Evolutionary conservation across 176 grass and related monocot genomes (phyloP), one percentile per base, ranked within the genome.

Genomic region (Cymbopogon citratus): DNA sequence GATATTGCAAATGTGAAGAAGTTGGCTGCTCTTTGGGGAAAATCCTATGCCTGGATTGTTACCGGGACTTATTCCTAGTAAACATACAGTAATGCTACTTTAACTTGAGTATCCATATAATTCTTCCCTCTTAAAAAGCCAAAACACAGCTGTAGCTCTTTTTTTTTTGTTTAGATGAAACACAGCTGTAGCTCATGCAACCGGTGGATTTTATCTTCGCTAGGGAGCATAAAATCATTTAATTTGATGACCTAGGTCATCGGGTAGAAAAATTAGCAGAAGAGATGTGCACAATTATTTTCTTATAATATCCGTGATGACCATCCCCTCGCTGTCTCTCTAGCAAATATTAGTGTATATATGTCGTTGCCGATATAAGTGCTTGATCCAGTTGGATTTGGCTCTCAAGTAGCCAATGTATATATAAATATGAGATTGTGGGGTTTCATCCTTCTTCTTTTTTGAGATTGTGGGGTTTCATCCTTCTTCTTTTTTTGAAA

Each of bases 31-130:
- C 76, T 43, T 41, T 63, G 26, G 13, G 31, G 72, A 46, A 69
- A 77, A 66, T 76, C 82, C 76, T 52, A 40, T 84, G 45, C 31
- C n/a, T 31, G 44, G 61, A 11, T 43, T 75, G 9, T 24, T 12
- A n/a, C 71, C 29, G 13, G 16, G 6, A 5, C 9, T 23, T 8
- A 7, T 1, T 51, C 4, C 0, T 6, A 5, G 35, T 36, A 36
- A 0, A 0, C 4, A 19, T 36, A 27, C 69, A 16, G 33, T 4
- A 57, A 9, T 69, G 48, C 35, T 28, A 45, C 48, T 69, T 77
- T 43, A 60, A 18, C 18, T 70, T 19, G 23, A 76, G 33, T 77
- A 27, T 26, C 36, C 12, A 52, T 43, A 69, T 2, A 61, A 45
- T 13, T 77, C 63, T 67, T 21, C 10, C 28, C 7, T 9, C 38